Evolutionary conservation across 2,329 filamentous ascomycete species (phyloP).

Genomic region (Trichoderma simmonsii): DNA sequence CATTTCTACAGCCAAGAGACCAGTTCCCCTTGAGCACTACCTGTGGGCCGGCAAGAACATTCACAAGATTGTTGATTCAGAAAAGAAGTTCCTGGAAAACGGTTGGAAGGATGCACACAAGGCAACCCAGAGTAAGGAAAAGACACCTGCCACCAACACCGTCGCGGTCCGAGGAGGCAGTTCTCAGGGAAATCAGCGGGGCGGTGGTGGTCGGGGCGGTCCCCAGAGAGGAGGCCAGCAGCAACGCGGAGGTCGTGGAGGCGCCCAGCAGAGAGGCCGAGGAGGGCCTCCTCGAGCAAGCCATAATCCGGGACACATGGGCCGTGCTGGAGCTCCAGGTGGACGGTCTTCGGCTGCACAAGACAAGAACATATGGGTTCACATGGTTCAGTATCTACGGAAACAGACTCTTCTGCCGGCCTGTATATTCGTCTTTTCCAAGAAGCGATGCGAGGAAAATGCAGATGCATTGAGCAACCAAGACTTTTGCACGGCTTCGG

Average conservation of each 20-base stretch:
- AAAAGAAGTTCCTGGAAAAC: constrained; percentile 86
- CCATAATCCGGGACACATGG: constrained; percentile 78
- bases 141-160: constrained; percentile 50
- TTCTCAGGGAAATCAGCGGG: constrained; percentile 27
- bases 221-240: constrained; percentile 44
- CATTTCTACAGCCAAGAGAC: constrained; percentile 93
- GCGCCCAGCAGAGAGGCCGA: constrained; percentile 51
- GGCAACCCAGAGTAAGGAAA: constrained; percentile 77
- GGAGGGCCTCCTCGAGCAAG: constrained; percentile 54
- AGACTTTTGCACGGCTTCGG: constrained; percentile 87
- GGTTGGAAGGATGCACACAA: constrained; percentile 95
- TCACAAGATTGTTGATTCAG: constrained; percentile 88
- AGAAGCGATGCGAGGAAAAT: constrained; percentile 96
- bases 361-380: constrained; percentile 95
- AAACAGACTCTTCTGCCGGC: constrained; percentile 85
- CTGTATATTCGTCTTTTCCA: constrained; percentile 98
- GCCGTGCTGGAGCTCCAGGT: constrained; percentile 77
- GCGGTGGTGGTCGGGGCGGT: constrained; percentile 47
- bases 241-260: constrained; percentile 36
- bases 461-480: constrained; percentile 92
- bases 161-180: constrained; percentile 39
- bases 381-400: constrained; percentile 85
- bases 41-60: constrained; percentile 93
- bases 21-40: constrained; percentile 92
- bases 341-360: constrained; percentile 87